Evolutionary conservation across 306 rosid genomes (phyloP).

Genomic region (Castanospermum australe): DNA sequence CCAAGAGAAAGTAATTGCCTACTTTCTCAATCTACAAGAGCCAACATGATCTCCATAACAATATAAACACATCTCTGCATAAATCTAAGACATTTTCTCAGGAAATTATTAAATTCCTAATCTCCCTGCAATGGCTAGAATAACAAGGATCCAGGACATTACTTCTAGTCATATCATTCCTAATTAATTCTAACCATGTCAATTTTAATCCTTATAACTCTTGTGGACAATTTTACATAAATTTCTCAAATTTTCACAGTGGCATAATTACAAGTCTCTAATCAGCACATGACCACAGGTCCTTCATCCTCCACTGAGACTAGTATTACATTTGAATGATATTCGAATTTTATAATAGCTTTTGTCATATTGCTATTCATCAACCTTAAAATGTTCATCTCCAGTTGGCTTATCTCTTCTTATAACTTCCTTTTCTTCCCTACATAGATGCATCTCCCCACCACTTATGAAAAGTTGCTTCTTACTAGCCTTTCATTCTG

Average conservation of each 20-base stretch:
- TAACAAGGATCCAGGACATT: background rate
- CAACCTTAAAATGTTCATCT: background rate
- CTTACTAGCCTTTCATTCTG: background rate
- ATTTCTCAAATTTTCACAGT: background rate
- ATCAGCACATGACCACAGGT: background rate
- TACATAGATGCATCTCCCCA: background rate
- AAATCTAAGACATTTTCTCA: background rate
- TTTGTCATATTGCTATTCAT: background rate
- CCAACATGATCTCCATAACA: constrained; percentile 12
- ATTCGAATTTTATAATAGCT: background rate
- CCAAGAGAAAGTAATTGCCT: constrained; percentile 8
- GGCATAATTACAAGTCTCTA: constrained; percentile 16
- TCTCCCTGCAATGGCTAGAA: background rate
- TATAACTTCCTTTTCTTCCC: background rate
- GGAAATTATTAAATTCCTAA: background rate
- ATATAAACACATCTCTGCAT: background rate
- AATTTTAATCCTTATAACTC: background rate
- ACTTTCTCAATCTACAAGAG: constrained; percentile 9
- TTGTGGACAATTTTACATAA: background rate
- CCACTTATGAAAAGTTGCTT: background rate
- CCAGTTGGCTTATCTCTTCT: background rate
- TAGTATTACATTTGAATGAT: background rate
- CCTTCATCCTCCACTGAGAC: background rate
- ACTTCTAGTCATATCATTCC: background rate
- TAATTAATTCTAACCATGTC: background rate